Evolutionary conservation across 352 stramenopile genomes (phyloP), one percentile per base, ranked within the genome.

Genomic region (Peronospora belbahrii): DNA sequence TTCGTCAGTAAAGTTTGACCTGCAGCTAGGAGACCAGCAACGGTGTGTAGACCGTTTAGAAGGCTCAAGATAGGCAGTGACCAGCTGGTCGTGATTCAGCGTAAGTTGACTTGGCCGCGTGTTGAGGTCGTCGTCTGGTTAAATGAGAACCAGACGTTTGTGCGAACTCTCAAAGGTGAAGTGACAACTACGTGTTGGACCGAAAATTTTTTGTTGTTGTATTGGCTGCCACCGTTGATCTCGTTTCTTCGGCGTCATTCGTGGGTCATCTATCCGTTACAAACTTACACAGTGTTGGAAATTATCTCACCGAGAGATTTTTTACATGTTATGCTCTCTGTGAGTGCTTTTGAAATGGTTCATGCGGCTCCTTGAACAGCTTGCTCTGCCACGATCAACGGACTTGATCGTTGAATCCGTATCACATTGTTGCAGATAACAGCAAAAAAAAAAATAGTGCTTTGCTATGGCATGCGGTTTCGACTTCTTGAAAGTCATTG

Each of bases 11-110:
- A 47, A 20, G 27, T 13, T 18, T 30, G 35, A 9, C 6, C 2
- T 27, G 23, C 23, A 27, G 23, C 23, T 27, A 2, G 23, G 9
- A 36, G 17, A 44, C 30, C 19, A 39, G 45, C 19, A 37, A 28
- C 43, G 31, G 24, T n/a, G 32, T 56, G 28, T 46, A 56, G 38
- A 34, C 49, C 37, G 35, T 45, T 49, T 23, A 27, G 15, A 22
- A 40, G 32, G 23, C 5, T 39, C 27, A 24, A 48, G 42, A 45
- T 54, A 47, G 37, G 30, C 47, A 22, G 10, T 33, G 28, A n/a
- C 20, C 40, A 51, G 14, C 14, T 51, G 33, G 48, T 18, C 6
- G 19, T 18, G 24, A 31, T 6, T 31, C 27, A 5, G 22, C 30
- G 23, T 2, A 27, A 27, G 32, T 33, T 23, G 24, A 35, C 44